Evolutionary conservation across 176 grass and related monocot species (phyloP), one percentile per base, ranked within the genome.

Genomic region (Triticum turgidum): DNA sequence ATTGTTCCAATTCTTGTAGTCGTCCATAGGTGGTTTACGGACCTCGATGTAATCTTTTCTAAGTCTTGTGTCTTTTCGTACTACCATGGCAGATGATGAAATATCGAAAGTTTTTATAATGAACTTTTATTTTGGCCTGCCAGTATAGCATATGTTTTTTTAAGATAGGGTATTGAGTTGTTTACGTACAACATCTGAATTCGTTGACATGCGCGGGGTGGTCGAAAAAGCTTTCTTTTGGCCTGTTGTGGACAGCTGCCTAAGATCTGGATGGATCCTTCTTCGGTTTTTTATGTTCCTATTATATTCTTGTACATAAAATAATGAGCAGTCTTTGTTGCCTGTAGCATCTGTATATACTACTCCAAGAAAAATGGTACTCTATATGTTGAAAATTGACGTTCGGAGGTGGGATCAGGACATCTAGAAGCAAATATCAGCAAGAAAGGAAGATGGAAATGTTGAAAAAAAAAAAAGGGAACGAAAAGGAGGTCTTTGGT

Each of bases 191-290:
- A 39, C 59, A 37, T 66, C 20, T 17, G 7, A 65, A 13, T 20
- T 82, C 18, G 2, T 78, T 70, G 86, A 47, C 49, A 83, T 70
- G 71, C 72, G 62, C 49, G 25, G n/a, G 59, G 73, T 12, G 20
- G 73, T 20, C 27, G 37, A 88, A 88, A 87, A 88, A 44, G 73
- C 37, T 2, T 6, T 37, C 7, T 54, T 69, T 88, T 88, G 86
- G 63, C 64, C 5, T 69, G 35, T 83, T 45, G 18, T 41, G 42
- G 12, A 21, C 9, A 32, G 18, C 51, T 54, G 51, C 51, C 45
- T 22, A 11, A 10, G 69, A 64, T 74, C 29, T 73, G 9, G 64
- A 85, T 52, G 45, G 47, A 78, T 79, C 24, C 84, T 59, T 74
- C 41, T 74, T 74, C 5, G 6, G 6, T 59, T 49, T 49, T 21